phyloP scores from a whole-genome alignment of 139 green algal species.

The Chlamydomonas eustigma region DNA sequence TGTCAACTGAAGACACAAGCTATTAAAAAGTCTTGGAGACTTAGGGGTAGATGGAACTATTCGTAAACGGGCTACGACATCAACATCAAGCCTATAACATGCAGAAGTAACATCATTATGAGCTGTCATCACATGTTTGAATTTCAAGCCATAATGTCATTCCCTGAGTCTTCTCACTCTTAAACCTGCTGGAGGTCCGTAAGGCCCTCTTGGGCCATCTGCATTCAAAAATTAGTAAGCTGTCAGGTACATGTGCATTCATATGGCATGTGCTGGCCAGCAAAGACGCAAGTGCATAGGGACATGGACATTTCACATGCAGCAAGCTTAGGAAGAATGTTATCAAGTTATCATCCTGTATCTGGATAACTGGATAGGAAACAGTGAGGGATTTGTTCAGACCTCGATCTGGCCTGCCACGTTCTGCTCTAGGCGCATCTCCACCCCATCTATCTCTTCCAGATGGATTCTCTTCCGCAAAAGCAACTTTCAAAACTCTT shows the following conservation, averaged over 20 bases:
- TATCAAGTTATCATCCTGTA: not conserved
- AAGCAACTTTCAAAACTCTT: slow-evolving; percentile 60
- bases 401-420: slow-evolving; percentile 7
- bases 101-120: not conserved
- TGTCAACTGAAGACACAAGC: not conserved
- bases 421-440: not conserved
- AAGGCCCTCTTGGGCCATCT: slow-evolving; percentile 7
- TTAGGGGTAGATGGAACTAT: not conserved
- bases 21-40: not conserved
- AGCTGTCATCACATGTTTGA: not conserved
- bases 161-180: not conserved
- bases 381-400: not conserved
- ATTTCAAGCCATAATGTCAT: not conserved
- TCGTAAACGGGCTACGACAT: too few relatives aligned
- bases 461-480: slow-evolving; percentile 47
- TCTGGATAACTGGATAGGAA: not conserved
- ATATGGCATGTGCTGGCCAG: not conserved
- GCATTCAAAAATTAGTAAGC: not conserved
- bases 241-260: not conserved
- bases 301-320: not conserved
- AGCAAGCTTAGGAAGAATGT: not conserved
- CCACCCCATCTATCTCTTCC: not conserved
- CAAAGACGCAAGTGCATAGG: not conserved
- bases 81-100: not conserved
- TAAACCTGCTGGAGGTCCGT: slow-evolving; percentile 8